Conservation (phyloP, 1,284 basidiomycete species). For the Rhodotorula sp. region DNA sequence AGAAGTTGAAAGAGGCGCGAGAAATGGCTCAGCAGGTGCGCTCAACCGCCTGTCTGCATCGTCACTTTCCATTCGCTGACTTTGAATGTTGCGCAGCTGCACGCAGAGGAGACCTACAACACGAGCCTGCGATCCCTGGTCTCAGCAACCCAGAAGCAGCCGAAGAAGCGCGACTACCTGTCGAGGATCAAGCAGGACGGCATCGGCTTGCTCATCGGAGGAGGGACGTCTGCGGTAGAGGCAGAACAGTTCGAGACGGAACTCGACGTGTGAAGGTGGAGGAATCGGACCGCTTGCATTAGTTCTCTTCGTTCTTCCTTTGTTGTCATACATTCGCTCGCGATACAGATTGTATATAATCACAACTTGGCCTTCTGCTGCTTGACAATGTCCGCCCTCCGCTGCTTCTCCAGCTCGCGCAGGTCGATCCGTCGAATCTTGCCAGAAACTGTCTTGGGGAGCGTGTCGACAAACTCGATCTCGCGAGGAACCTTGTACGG, state of each 20-base stretch:
- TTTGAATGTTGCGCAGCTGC: neutral
- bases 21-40: conserved; percentile 9
- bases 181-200: neutral
- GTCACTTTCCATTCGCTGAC: neutral
- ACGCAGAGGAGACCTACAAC: conserved; percentile 2
- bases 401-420: conserved; percentile 29
- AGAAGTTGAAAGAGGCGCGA: conserved; percentile 6
- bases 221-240: conserved; percentile 1
- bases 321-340: conserved; percentile 1
- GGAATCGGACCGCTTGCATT: neutral
- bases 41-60: neutral
- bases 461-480: conserved; percentile 18
- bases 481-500: conserved; percentile 40
- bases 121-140: neutral
- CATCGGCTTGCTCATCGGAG: conserved; percentile 4
- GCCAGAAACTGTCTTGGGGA: conserved; percentile 36
- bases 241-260: conserved; percentile 12
- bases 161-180: conserved; percentile 22
- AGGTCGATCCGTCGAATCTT: conserved; percentile 35
- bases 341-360: neutral
- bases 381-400: conserved; percentile 29
- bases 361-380: conserved; percentile 27
- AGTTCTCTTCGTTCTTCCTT: neutral
- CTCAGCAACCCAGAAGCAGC: neutral
- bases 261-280: neutral